Conservation (phyloP, 2,329 filamentous ascomycete species). For the Colletotrichum sp. region DNA sequence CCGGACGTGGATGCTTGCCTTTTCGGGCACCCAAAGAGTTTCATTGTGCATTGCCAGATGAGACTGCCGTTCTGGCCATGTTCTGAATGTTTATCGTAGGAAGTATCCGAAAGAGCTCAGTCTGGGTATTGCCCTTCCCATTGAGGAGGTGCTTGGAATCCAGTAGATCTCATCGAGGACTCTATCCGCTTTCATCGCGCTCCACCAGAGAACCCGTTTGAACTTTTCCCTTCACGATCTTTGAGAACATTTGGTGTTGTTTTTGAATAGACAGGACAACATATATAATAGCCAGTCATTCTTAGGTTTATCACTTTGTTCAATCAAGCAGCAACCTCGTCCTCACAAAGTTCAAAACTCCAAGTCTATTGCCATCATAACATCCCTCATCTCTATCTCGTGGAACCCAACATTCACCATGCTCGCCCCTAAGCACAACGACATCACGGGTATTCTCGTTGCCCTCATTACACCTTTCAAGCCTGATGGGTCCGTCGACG, state of each 20-base stretch:
- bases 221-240: background rate
- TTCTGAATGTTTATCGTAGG: background rate
- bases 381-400: background rate
- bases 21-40: background rate
- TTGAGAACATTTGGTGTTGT: background rate
- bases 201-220: background rate
- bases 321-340: background rate
- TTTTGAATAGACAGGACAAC: background rate
- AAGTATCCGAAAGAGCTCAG: background rate
- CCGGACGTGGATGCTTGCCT: background rate
- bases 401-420: background rate
- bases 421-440: background rate
- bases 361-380: background rate
- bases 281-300: background rate
- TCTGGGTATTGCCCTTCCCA: background rate
- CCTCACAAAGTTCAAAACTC: background rate
- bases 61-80: background rate
- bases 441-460: conserved; percentile 48
- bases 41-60: background rate
- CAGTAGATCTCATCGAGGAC: background rate
- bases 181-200: background rate
- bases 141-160: background rate
- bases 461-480: conserved; percentile 54
- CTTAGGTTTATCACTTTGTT: background rate
- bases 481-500: conserved; percentile 44